These are phyloP conservation scores for Albifimbria verrucaria DNA, from an alignment of 2,329 filamentous ascomycete species.

Conservation along the genomic window DNA sequence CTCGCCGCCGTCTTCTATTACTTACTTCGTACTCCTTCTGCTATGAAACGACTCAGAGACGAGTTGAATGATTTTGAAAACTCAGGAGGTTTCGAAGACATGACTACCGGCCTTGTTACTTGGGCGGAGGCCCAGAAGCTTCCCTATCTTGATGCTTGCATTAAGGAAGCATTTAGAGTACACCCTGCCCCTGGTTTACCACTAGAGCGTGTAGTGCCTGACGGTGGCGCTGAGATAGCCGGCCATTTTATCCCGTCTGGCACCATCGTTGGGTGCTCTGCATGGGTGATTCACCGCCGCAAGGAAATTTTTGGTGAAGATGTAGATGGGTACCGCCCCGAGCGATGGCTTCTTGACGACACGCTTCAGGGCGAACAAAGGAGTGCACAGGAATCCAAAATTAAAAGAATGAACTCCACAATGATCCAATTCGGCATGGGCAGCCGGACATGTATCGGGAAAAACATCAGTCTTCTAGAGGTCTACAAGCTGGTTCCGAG, in stretches of 20 bases:
- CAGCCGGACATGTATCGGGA: slow-evolving; percentile 39
- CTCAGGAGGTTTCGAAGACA: slow-evolving; percentile 47
- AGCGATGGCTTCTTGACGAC: slow-evolving; percentile 58
- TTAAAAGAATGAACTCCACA: slow-evolving; percentile 22
- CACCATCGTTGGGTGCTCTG: slow-evolving; percentile 70
- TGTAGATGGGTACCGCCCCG: slow-evolving; percentile 63
- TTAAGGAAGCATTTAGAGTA: slow-evolving; percentile 75
- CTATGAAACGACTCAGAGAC: slow-evolving; percentile 49
- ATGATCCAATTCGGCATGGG: slow-evolving; percentile 50
- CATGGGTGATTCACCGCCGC: slow-evolving; percentile 71
- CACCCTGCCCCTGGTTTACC: slow-evolving; percentile 72
- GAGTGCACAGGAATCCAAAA: slow-evolving; percentile 32
- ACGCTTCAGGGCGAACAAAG: slow-evolving; percentile 31
- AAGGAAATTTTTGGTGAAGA: slow-evolving; percentile 66
- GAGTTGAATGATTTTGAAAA: slow-evolving; percentile 61
- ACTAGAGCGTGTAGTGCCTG: slow-evolving; percentile 70
- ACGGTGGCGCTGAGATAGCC: slow-evolving; percentile 59
- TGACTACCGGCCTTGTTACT: slow-evolving; percentile 59
- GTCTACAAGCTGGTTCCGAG: slow-evolving; percentile 18
- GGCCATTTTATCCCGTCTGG: slow-evolving; percentile 63
- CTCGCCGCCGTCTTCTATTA: slow-evolving; percentile 72
- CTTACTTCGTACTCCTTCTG: slow-evolving; percentile 60
- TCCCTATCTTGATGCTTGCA: slow-evolving; percentile 71
- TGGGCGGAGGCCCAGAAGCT: slow-evolving; percentile 69
- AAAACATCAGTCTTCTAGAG: slow-evolving; percentile 40